These are phyloP conservation scores for Talaromyces verruculosus DNA, from an alignment of 2,329 filamentous ascomycete species.

Conservation along the genomic window DNA sequence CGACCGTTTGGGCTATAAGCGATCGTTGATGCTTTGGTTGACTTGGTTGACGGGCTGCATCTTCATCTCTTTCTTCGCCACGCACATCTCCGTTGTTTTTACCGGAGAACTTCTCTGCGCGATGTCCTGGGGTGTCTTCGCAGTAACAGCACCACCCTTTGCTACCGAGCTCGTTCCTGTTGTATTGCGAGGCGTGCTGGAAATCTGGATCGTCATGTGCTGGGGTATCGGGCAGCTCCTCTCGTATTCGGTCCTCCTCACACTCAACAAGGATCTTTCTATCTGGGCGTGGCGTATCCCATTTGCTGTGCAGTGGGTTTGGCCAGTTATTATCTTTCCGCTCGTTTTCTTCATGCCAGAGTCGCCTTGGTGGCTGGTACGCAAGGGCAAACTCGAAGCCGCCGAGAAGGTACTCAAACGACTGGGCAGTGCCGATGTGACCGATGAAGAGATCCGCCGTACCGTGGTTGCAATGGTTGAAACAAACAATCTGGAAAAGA, in stretches of 20 bases:
- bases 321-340: slow-evolving; percentile 51
- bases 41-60: slow-evolving; percentile 49
- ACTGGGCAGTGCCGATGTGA: slow-evolving; percentile 13
- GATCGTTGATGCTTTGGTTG: slow-evolving; percentile 50
- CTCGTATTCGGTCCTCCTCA: slow-evolving; percentile 52
- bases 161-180: slow-evolving; percentile 49
- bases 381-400: slow-evolving; percentile 16
- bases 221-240: slow-evolving; percentile 53
- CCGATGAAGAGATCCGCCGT: slow-evolving; percentile 14
- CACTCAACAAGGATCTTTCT: slow-evolving; percentile 48
- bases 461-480: slow-evolving; percentile 15
- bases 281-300: slow-evolving; percentile 56
- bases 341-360: slow-evolving; percentile 35
- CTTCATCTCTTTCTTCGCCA: slow-evolving; percentile 54
- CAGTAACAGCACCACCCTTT: slow-evolving; percentile 49
- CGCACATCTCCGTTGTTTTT: slow-evolving; percentile 48
- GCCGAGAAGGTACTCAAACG: slow-evolving; percentile 21
- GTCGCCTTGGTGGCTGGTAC: slow-evolving; percentile 23
- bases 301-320: slow-evolving; percentile 55
- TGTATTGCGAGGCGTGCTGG: slow-evolving; percentile 46
- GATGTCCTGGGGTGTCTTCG: slow-evolving; percentile 54
- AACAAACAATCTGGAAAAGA: slow-evolving; percentile 18
- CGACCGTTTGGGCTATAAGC: slow-evolving; percentile 17
- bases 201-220: slow-evolving; percentile 49
- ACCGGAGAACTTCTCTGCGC: slow-evolving; percentile 53